Conservation (phyloP, 1,284 basidiomycete species). For the Pseudozyma sp. region DNA sequence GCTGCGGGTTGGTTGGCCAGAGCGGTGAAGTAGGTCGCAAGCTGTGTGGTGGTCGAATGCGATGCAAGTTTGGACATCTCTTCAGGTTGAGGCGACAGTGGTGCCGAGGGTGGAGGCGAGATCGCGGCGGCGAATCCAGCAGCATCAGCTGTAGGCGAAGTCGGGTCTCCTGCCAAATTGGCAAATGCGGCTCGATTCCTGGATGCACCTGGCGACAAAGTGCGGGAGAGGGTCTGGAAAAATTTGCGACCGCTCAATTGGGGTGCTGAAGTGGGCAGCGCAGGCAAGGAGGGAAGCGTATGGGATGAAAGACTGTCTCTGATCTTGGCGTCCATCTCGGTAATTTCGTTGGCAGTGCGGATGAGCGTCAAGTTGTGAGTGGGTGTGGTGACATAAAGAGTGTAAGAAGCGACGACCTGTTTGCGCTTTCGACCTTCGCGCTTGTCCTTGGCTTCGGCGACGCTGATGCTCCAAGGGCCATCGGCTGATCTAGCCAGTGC, state of each 20-base stretch:
- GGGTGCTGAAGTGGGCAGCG: slow-evolving; percentile 26
- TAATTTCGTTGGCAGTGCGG: slow-evolving; percentile 78
- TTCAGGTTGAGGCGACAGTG: slow-evolving; percentile 31
- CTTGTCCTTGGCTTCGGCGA: slow-evolving; percentile 73
- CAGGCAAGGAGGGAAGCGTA: slow-evolving; percentile 40
- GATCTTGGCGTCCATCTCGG: slow-evolving; percentile 81
- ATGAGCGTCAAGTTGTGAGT: slow-evolving; percentile 88
- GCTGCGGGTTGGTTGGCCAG: slow-evolving; percentile 77
- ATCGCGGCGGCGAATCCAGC: slow-evolving; percentile 5
- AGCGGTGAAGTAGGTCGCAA: slow-evolving; percentile 82
- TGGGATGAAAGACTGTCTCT: slow-evolving; percentile 25
- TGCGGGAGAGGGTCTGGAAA: slow-evolving; percentile 60
- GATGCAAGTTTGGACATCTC: slow-evolving; percentile 22
- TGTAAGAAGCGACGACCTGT: slow-evolving; percentile 66
- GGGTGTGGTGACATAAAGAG: slow-evolving; percentile 74
- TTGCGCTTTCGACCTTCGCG: slow-evolving; percentile 49
- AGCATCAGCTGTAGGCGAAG: slow-evolving; percentile 22
- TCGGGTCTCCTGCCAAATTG: slow-evolving; percentile 36
- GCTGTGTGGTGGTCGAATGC: slow-evolving; percentile 61
- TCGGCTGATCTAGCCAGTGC: slow-evolving; percentile 67
- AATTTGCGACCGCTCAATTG: slow-evolving; percentile 46
- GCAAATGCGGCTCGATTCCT: slow-evolving; percentile 28
- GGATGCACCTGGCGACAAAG: slow-evolving; percentile 49
- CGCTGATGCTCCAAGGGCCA: slow-evolving; percentile 79
- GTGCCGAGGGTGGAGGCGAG: slow-evolving; percentile 44